Conservation (phyloP, 129 eudicot genomes). For the Escallonia rubra region DNA sequence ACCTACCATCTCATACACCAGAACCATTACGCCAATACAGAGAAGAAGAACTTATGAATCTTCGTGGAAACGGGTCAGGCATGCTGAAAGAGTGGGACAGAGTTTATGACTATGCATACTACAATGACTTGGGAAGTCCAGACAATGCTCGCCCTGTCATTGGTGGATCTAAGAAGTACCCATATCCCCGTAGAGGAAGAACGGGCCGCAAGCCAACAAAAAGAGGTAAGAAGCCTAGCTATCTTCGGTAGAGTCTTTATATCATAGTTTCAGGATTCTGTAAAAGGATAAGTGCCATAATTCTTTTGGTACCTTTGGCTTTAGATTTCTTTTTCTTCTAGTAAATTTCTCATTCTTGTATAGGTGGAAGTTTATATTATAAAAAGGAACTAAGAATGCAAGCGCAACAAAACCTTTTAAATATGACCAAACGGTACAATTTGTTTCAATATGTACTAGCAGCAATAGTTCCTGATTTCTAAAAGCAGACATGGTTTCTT, state of each 20-base stretch:
- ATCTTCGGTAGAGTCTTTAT: not conserved
- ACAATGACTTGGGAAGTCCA: constrained; percentile 21
- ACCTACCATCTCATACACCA: constrained; percentile 25
- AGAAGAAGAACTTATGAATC: constrained; percentile 19
- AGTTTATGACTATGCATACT: constrained; percentile 27
- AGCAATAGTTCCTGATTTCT: not conserved
- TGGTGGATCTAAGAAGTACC: constrained; percentile 17
- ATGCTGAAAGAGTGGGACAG: constrained; percentile 25
- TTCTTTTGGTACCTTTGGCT: not conserved
- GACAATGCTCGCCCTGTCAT: constrained; percentile 17
- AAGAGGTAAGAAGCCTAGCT: constrained; percentile 6
- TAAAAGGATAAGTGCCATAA: not conserved
- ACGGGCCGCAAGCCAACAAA: constrained; percentile 15
- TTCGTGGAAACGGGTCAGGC: constrained; percentile 26
- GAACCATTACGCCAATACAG: constrained; percentile 4
- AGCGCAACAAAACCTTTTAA: too few relatives aligned
- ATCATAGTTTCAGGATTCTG: too few relatives aligned
- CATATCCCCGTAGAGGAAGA: constrained; percentile 25
- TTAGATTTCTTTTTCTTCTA: too few relatives aligned
- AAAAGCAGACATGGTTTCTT: not conserved
- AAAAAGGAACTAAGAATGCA: not conserved
- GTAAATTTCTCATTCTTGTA: too few relatives aligned
- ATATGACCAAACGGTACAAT: too few relatives aligned
- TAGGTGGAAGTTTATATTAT: too few relatives aligned
- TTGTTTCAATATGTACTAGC: not conserved